A percentile compares a stretch with the other conserved stretches of the same genome.
phyloP scores from a whole-genome alignment of 1,139 yeast genomes.

The Hyphopichia burtonii region DNA sequence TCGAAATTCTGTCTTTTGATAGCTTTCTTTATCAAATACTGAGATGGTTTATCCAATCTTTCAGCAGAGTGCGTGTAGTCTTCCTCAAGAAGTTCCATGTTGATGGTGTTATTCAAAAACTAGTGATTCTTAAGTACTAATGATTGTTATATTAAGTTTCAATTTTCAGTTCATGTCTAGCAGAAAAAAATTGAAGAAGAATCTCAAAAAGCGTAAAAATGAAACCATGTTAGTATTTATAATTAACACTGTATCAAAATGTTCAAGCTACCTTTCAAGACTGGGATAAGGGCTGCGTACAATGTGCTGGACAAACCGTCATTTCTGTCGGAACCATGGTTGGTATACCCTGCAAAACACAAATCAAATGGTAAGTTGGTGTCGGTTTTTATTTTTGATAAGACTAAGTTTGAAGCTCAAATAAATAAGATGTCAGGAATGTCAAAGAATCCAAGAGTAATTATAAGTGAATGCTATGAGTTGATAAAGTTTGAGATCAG shows the following conservation, averaged over 20 bases:
- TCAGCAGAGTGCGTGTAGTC: constrained; percentile 52
- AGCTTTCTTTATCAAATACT: constrained; percentile 75
- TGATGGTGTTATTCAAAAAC: neutral
- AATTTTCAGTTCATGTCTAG: neutral
- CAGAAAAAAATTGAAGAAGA: neutral
- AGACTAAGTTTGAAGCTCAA: constrained; percentile 65
- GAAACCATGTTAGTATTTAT: neutral
- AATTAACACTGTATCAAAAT: constrained; percentile 11
- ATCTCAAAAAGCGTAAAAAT: neutral
- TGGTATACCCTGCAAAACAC: constrained; percentile 77
- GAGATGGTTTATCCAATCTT: constrained; percentile 76
- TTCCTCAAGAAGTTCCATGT: constrained; percentile 55
- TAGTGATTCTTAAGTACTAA: too few species aligned
- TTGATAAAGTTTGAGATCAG: constrained; percentile 52
- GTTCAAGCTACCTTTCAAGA: constrained; percentile 45
- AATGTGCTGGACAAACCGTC: constrained; percentile 72
- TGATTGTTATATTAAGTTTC: too few species aligned
- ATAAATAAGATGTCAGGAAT: constrained; percentile 51
- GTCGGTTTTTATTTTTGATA: constrained; percentile 87
- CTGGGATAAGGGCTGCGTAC: constrained; percentile 75
- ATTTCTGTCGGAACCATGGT: constrained; percentile 82
- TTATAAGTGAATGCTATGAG: constrained; percentile 42
- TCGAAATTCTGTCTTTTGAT: constrained; percentile 52
- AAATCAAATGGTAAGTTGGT: constrained; percentile 57
- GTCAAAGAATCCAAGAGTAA: constrained; percentile 36